Evolutionary conservation across 2,329 filamentous ascomycete species (phyloP), one percentile per base, ranked within the genome.

Genomic region (Macrophomina pseudophaseolina): DNA sequence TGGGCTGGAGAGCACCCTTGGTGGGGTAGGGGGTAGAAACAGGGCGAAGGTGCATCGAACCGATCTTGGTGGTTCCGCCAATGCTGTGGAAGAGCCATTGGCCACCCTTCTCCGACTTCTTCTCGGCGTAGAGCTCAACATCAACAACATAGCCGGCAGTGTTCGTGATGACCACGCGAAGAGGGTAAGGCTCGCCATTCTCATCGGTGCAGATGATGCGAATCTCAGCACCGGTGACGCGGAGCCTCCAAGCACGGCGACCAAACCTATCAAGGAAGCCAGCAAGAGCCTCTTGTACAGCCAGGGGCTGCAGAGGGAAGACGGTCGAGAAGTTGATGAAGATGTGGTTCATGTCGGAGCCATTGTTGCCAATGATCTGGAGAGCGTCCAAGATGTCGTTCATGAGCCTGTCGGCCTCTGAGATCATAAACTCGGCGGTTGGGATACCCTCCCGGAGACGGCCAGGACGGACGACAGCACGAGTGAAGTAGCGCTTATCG

Each of bases 301-400:
- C 93, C 68, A 88, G 83, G 3, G 95, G 94, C 75, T 93, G 86
- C 58, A 99, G 88, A 78, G 93, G 92, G 89, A 99, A 98, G 67
- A 97, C 92, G 9, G 94, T 93, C 0, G 93, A 95, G 84, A 99
- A 99, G 87, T 99, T 98, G 86, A 99, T 95, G 85, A 99, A 99
- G 86, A 99, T 95, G 83, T 99, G 95, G 86, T 99, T 99, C 77
- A 99, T 87, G 85, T 99, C 95, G 62, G 95, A 97, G 84, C 97
- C 96, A 84, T 97, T 98, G 86, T 97, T 97, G 76, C 95, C 95
- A 76, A 97, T 96, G 74, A 99, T 97, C 85, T 99, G 95, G 67
- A 99, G 85, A 52, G 95, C 95, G 77, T 99, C 95, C 63, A 98
- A 88, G 75, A 99, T 98, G 77, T 99, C 95, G 78, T 93, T 98